Evolutionary conservation across 495 filamentous ascomycete species (phyloP).

Genomic region (Cudoniella acicularis): DNA sequence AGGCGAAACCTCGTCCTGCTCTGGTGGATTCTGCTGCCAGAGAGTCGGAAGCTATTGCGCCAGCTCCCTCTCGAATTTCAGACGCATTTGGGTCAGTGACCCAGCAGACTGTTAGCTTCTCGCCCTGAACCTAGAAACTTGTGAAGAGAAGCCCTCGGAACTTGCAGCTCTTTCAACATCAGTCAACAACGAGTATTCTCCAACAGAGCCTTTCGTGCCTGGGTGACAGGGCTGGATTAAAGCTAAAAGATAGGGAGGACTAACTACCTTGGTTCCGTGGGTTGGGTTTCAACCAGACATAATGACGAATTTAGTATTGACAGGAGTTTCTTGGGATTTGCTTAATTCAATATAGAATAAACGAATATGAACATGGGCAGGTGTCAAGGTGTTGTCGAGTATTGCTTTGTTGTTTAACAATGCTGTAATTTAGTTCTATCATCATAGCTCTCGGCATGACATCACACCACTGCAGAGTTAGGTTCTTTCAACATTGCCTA

Average conservation of each 20-base stretch:
- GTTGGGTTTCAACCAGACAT: slow-evolving; percentile 20
- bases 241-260: too few relatives aligned
- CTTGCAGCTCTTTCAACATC: too few relatives aligned
- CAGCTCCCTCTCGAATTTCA: slow-evolving; percentile 48
- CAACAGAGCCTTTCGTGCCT: too few relatives aligned
- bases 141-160: too few relatives aligned
- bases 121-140: neutral
- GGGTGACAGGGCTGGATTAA: too few relatives aligned
- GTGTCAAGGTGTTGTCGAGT: too few relatives aligned
- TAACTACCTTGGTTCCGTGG: slow-evolving; percentile 21
- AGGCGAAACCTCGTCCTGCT: slow-evolving; percentile 46
- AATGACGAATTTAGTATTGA: neutral
- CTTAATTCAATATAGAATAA: too few relatives aligned
- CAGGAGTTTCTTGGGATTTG: too few relatives aligned
- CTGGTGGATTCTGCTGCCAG: slow-evolving; percentile 60
- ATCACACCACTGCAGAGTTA: neutral
- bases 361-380: too few relatives aligned
- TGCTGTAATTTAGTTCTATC: neutral
- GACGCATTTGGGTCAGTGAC: slow-evolving; percentile 44
- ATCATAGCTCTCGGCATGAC: neutral
- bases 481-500: neutral
- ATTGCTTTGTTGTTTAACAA: neutral
- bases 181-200: too few relatives aligned
- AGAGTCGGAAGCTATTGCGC: slow-evolving; percentile 57
- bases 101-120: slow-evolving; percentile 7